Evolutionary conservation across 164 flowering plant species (phyloP), one percentile per base, ranked within the genome.

Genomic region (Platanus orientalis): DNA sequence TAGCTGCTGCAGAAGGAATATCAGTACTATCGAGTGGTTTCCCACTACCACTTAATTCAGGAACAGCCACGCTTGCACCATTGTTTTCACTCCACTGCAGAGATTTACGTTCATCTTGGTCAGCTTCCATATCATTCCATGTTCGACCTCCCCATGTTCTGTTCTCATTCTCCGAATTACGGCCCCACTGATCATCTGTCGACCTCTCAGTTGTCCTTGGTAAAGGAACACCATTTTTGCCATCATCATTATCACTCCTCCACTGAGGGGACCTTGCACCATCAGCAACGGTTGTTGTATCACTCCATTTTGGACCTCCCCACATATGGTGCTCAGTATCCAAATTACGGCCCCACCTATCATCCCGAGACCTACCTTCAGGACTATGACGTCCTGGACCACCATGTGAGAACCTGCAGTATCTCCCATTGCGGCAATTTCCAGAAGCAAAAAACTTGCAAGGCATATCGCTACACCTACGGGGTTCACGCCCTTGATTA

Each of bases 361-460:
- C 81, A 70, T 76, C 79, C 6, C 24, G 62, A 40, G 73, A 68
- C 44, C 75, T 80, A 39, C 69, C 65, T 9, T 75, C 80, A 19
- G 80, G 73, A 57, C 68, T 69, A 32, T 20, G 58, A 55, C 29
- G 48, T 25, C 42, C 36, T 53, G 71, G 69, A 59, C 42, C 67
- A 45, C 77, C 71, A 77, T 92, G 97, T 68, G 88, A 81, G 71
- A 85, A 87, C 70, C 73, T 79, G 71, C 97, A 92, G 64, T 64
- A 28, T 40, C 74, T 78, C 25, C 96, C 87, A 53, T 78, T 76
- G 3, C 81, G 79, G 73, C 96, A 91, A 54, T 71, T 72, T 36
- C 96, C 96, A 1, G 76, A 75, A 42, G 81, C 79, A 77, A 84
- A 89, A 66, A 64, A 92, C 66, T 74, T 87, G 76, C 97, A 92